A percentile compares a stretch with the other conserved stretches of the same genome.
These are phyloP conservation scores for Malus hybrid DNA, from an alignment of 331 rosid species.

Conservation along the genomic window DNA sequence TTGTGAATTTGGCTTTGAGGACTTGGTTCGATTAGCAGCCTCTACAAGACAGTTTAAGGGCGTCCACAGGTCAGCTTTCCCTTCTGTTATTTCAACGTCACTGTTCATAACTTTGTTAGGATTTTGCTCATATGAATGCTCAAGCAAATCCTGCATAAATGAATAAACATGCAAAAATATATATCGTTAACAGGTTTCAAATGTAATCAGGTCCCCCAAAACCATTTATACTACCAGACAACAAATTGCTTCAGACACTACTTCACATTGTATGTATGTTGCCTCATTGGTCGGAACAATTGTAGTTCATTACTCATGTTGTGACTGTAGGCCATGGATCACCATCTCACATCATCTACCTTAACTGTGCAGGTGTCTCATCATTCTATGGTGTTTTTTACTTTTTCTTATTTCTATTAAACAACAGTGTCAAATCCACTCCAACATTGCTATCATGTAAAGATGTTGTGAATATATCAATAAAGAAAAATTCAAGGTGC, in stretches of 20 bases:
- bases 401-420: too few species aligned
- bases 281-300: background rate
- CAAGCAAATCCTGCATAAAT: constrained; percentile 51
- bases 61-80: constrained; percentile 92
- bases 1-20: constrained; percentile 60
- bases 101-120: constrained; percentile 30
- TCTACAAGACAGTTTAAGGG: constrained; percentile 97
- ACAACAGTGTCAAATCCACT: too few species aligned
- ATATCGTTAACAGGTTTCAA: too few species aligned
- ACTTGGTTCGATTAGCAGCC: constrained; percentile 93
- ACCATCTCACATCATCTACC: background rate
- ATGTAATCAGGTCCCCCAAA: background rate
- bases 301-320: background rate
- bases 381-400: background rate
- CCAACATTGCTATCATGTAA: too few species aligned
- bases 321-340: background rate
- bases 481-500: too few species aligned
- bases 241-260: background rate
- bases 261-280: background rate
- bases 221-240: background rate
- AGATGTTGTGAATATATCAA: too few species aligned
- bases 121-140: constrained; percentile 51
- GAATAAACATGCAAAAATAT: background rate
- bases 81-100: constrained; percentile 48
- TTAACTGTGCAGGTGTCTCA: background rate